Percentiles rank a stretch among this genome's conserved stretches.
phyloP scores from a whole-genome alignment of 768 basidiomycete species.

The Amanita muscaria region DNA sequence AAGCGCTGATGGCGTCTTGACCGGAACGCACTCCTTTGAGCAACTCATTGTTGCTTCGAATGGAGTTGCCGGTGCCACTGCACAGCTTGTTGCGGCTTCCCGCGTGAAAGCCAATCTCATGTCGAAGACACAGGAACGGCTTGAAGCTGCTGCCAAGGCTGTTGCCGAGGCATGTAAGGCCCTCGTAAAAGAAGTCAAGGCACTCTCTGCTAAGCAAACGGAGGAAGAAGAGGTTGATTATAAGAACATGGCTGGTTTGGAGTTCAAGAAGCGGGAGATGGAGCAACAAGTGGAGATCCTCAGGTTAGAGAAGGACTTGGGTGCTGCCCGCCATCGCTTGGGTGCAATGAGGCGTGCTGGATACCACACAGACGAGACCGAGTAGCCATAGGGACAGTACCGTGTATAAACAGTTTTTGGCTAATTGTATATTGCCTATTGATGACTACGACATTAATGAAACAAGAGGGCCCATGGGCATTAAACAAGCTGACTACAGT shows the following conservation, averaged over 20 bases:
- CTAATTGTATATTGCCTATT: slow-evolving; percentile 1
- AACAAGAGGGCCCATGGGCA: background rate
- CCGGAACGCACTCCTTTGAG: slow-evolving; percentile 93
- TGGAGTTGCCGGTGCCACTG: slow-evolving; percentile 94
- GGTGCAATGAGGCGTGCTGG: slow-evolving; percentile 85
- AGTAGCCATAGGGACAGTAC: slow-evolving; percentile 24
- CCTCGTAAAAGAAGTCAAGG: slow-evolving; percentile 93
- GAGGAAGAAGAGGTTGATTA: slow-evolving; percentile 81
- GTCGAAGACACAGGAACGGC: slow-evolving; percentile 95
- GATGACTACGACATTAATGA: background rate
- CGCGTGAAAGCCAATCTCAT: slow-evolving; percentile 97
- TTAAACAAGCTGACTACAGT: slow-evolving; percentile 7
- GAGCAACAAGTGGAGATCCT: slow-evolving; percentile 99
- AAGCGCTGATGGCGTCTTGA: slow-evolving; percentile 94
- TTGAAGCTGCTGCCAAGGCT: slow-evolving; percentile 94
- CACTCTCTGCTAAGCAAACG: slow-evolving; percentile 76
- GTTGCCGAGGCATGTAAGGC: slow-evolving; percentile 97
- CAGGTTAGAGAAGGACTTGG: slow-evolving; percentile 91
- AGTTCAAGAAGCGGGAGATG: slow-evolving; percentile 98
- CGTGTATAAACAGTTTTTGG: background rate
- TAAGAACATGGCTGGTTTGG: slow-evolving; percentile 85
- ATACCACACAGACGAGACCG: slow-evolving; percentile 82
- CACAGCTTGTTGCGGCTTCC: slow-evolving; percentile 96
- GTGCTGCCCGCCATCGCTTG: slow-evolving; percentile 72
- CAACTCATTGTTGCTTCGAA: slow-evolving; percentile 99